Evolutionary conservation across 352 stramenopile genomes (phyloP).

Genomic region (Globisporangium paroecandrum): DNA sequence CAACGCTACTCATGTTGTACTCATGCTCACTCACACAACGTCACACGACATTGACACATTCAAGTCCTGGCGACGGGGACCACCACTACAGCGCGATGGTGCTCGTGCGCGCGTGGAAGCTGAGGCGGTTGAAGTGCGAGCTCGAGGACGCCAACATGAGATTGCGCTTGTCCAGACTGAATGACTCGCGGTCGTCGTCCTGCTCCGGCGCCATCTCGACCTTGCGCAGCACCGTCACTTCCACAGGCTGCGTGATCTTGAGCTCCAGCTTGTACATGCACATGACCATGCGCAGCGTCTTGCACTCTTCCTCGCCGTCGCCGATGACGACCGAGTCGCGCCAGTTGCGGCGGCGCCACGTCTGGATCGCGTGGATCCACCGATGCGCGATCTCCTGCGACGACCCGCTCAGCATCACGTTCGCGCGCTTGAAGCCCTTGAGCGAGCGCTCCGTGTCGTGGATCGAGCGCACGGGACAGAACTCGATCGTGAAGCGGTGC

Average conservation of each 20-base stretch:
- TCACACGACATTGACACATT: slow-evolving; percentile 1
- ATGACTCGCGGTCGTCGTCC: slow-evolving; percentile 15
- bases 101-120: slow-evolving; percentile 12
- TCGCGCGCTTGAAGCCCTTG: slow-evolving; percentile 49
- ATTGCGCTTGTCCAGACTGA: slow-evolving; percentile 18
- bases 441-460: slow-evolving; percentile 74
- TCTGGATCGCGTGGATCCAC: slow-evolving; percentile 69
- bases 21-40: background rate
- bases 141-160: slow-evolving; percentile 12
- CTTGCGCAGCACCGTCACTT: slow-evolving; percentile 51
- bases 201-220: slow-evolving; percentile 36
- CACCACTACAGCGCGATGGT: slow-evolving; percentile 15
- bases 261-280: slow-evolving; percentile 59
- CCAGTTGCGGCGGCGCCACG: slow-evolving; percentile 78
- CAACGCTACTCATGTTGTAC: slow-evolving; percentile 1
- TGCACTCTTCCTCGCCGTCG: slow-evolving; percentile 61
- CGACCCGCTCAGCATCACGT: slow-evolving; percentile 57
- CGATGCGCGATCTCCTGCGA: slow-evolving; percentile 40
- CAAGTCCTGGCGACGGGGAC: background rate
- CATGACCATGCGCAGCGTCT: slow-evolving; percentile 66
- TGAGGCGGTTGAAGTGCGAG: slow-evolving; percentile 16
- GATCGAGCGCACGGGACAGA: slow-evolving; percentile 70
- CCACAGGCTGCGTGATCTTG: slow-evolving; percentile 46
- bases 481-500: slow-evolving; percentile 69
- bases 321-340: slow-evolving; percentile 59